Evolutionary conservation across 1,284 basidiomycete species (phyloP).

Genomic region (Grifola frondosa): DNA sequence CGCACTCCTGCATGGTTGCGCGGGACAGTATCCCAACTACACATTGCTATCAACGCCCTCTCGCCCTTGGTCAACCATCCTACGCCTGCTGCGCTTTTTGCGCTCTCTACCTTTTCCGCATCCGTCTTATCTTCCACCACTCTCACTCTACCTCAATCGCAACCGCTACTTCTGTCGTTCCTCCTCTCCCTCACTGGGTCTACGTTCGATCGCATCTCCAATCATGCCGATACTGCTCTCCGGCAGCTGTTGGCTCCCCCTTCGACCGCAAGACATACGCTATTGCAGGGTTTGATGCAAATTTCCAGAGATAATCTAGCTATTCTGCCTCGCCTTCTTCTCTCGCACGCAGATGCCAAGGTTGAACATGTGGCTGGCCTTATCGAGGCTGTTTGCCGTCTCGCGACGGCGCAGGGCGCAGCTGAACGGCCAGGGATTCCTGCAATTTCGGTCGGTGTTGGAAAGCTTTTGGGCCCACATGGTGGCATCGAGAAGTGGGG

Average conservation of each 20-base stretch:
- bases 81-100: constrained; percentile 57
- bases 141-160: constrained; percentile 62
- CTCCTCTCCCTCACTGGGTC: constrained; percentile 64
- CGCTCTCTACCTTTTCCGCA: constrained; percentile 55
- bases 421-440: constrained; percentile 28
- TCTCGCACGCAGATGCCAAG: constrained; percentile 67
- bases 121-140: constrained; percentile 53
- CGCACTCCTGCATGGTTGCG: constrained; percentile 60
- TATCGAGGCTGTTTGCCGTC: constrained; percentile 67
- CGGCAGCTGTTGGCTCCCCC: constrained; percentile 42
- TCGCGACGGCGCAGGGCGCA: constrained; percentile 29
- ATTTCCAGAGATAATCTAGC: constrained; percentile 63
- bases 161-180: constrained; percentile 66
- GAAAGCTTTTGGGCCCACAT: constrained; percentile 72
- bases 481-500: constrained; percentile 90
- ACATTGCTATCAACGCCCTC: constrained; percentile 64
- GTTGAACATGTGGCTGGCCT: constrained; percentile 66
- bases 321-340: constrained; percentile 74
- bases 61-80: constrained; percentile 65
- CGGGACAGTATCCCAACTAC: constrained; percentile 66
- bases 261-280: constrained; percentile 40
- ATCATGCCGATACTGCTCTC: constrained; percentile 48
- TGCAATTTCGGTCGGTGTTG: constrained; percentile 55
- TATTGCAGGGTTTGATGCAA: constrained; percentile 55
- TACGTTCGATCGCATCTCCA: constrained; percentile 52